Base-by-base conservation (phyloP, 2,329 filamentous ascomycete genomes). In the Cryphonectria nitschkei region DNA sequence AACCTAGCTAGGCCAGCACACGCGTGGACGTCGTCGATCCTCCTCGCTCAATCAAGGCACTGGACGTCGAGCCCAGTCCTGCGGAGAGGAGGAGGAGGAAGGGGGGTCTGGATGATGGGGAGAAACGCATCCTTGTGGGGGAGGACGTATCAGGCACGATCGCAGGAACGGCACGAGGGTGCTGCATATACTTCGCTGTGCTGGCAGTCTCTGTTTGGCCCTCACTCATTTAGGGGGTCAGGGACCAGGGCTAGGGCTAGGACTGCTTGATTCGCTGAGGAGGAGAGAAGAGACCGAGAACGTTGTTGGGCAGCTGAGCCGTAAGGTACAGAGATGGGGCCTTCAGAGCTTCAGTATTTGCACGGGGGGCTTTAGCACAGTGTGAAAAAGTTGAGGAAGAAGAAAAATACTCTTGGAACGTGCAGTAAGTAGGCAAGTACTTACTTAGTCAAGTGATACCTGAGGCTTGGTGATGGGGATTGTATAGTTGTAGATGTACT, bases 41-140 rank as follows among this genome's bases (percentile, higher is more conserved):
- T 50, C 39, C 56, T 58, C 34, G 41, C 11, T 19, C 52, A 7
- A n/a, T 37, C 52, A 68, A 41, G 62, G 63, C 63, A 69, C 46
- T 65, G 56, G 63, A 11, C 22, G 22, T n/a, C 54, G n/a, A 68
- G 52, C 32, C n/a, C 52, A n/a, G 43, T 16, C 43, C 43, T 50
- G 46, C 7, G 22, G 46, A 50, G 46, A 50, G n/a, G 54, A 66
- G 26, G 58, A 22, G 26, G 52, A 39, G 26, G 37, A 2, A 11
- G 37, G 9, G 37, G 37, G 37, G 37, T 39, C 26, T 26, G 26
- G 26, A 26, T 26, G 26, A 26, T 39, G 37, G 37, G 37, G 16
- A 54, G 14, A 46, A 29, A 61, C 52, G 58, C 69, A 58, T 52
- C 34, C n/a, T 64, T 61, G 69, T 65, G 69, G 66, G 52, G 54